These are phyloP conservation scores for Auxenochlorella pyrenoidosa DNA, from an alignment of 139 green algal genomes.

Conservation along the genomic window DNA sequence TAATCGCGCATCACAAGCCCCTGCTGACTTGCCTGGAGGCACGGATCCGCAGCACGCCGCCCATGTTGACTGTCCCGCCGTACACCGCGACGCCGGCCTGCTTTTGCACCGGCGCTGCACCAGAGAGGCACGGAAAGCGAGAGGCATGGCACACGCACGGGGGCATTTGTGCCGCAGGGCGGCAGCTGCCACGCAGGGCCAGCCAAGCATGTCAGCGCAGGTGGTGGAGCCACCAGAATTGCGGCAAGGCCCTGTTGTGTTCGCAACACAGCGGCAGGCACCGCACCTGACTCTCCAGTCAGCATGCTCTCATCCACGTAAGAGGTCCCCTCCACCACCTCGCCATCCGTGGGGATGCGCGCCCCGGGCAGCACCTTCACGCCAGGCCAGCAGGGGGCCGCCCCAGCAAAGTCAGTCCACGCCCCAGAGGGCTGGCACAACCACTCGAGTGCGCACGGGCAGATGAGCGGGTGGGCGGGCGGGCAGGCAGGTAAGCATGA, in stretches of 20 bases:
- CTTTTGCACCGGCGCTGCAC: slow-evolving; percentile 76
- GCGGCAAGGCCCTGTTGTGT: too few relatives aligned
- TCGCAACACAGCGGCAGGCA: too few relatives aligned
- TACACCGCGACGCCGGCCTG: slow-evolving; percentile 73
- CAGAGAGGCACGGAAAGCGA: neutral
- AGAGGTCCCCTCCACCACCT: slow-evolving; percentile 78
- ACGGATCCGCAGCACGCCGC: slow-evolving; percentile 66
- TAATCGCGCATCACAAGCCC: neutral
- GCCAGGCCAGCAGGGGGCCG: neutral
- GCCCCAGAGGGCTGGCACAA: too few relatives aligned
- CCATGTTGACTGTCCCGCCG: slow-evolving; percentile 93
- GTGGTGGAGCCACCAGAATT: too few relatives aligned
- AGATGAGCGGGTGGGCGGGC: neutral
- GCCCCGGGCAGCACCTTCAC: slow-evolving; percentile 85
- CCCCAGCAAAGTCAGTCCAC: too few relatives aligned
- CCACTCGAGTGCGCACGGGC: too few relatives aligned
- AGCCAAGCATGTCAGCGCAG: too few relatives aligned
- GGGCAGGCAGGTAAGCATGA: slow-evolving; percentile 12
- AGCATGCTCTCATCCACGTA: slow-evolving; percentile 98
- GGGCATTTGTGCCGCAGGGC: too few relatives aligned
- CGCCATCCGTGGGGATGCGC: slow-evolving; percentile 88
- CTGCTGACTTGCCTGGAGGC: slow-evolving; percentile 9
- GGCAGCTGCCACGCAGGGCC: too few relatives aligned
- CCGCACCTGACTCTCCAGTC: slow-evolving; percentile 83
- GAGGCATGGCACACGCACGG: neutral